A percentile compares a stretch with the other conserved stretches of the same genome.
phyloP scores from a whole-genome alignment of 352 stramenopile genomes.

The Globisporangium megalacanthum region DNA sequence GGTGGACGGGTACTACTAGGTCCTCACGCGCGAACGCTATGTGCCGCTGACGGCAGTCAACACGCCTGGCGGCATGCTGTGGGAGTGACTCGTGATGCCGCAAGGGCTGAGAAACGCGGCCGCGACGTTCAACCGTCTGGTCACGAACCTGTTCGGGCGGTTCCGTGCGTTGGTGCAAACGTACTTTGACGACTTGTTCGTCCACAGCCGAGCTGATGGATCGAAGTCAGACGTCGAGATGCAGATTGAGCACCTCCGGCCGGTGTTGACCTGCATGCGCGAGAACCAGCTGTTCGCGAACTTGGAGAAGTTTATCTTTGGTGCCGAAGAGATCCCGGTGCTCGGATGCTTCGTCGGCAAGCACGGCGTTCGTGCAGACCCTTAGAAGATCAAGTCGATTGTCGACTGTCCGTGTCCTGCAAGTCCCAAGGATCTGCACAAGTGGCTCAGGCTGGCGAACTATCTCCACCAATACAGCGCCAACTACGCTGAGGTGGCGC shows the following conservation, averaged over 20 bases:
- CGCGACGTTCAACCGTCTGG: constrained; percentile 22
- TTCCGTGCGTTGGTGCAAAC: background rate
- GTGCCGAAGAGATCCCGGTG: background rate
- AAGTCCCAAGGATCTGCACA: constrained; percentile 10
- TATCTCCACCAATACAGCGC: constrained; percentile 21
- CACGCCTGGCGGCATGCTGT: constrained; percentile 19
- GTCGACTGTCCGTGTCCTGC: background rate
- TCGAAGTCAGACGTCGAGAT: background rate
- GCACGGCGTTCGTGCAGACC: constrained; percentile 12
- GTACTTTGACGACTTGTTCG: constrained; percentile 7
- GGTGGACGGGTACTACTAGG: constrained; percentile 25
- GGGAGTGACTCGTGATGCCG: constrained; percentile 23
- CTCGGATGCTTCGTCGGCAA: background rate
- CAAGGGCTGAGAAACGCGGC: constrained; percentile 19
- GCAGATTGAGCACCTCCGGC: background rate
- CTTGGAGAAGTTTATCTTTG: background rate
- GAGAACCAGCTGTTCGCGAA: background rate
- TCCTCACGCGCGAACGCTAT: constrained; percentile 14
- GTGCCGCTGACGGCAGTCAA: constrained; percentile 18
- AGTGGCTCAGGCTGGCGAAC: constrained; percentile 15
- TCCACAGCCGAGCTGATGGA: background rate
- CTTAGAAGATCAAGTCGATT: constrained; percentile 17
- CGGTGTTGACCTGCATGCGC: background rate
- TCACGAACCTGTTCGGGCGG: background rate
- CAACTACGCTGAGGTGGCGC: constrained; percentile 7